Evolutionary conservation across 345 rosid genomes (phyloP).

Genomic region (Bruguiera sexangula): DNA sequence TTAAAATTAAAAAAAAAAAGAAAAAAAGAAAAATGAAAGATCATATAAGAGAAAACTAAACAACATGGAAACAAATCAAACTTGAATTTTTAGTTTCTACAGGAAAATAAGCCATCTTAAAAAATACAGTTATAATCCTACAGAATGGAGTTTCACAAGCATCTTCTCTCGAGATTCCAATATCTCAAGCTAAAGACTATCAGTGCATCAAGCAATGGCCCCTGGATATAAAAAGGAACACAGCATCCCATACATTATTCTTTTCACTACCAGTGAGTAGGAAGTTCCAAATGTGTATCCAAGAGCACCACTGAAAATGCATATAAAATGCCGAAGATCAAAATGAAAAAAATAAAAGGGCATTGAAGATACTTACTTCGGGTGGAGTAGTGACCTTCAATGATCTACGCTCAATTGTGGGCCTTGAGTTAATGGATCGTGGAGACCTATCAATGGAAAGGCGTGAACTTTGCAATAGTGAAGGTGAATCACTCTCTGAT

Average conservation of each 20-base stretch:
- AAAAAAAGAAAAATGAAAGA: too few species aligned
- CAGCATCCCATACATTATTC: not conserved
- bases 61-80: too few species aligned
- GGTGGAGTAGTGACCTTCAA: constrained; percentile 61
- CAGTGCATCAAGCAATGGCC: not conserved
- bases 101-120: too few species aligned
- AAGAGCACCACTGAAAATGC: constrained; percentile 7
- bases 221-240: not conserved
- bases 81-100: too few species aligned
- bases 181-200: not conserved
- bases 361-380: constrained; percentile 49
- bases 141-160: not conserved
- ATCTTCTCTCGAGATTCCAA: not conserved
- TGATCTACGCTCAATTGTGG: constrained; percentile 60
- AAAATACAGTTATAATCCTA: constrained; percentile 1
- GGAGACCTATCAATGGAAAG: constrained; percentile 71
- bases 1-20: too few species aligned
- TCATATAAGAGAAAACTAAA: too few species aligned
- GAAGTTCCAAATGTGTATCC: not conserved
- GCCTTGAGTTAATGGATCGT: constrained; percentile 56
- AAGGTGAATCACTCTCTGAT: constrained; percentile 57
- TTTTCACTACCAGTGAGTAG: not conserved
- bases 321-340: not conserved
- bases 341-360: not conserved
- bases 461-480: constrained; percentile 57